Percentiles rank a stretch among this genome's conserved stretches.
Evolutionary conservation across 2,329 filamentous ascomycete species (phyloP).

Genomic region (Microcyclospora tardicrescens): DNA sequence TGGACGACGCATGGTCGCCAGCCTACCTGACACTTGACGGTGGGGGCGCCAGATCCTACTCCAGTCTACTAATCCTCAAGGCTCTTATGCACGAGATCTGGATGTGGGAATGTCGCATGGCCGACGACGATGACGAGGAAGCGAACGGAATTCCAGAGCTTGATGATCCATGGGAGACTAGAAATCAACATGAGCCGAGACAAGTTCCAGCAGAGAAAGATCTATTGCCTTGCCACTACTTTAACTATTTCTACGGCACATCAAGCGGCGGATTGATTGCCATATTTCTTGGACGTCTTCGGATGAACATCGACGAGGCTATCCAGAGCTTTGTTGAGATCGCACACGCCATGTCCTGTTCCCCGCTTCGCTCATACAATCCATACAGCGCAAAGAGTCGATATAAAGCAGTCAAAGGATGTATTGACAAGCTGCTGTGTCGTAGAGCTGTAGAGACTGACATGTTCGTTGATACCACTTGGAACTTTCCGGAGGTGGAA

Average conservation of each 20-base stretch:
- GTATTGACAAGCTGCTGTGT: no score
- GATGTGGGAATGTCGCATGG: constrained; percentile 29
- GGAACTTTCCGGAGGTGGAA: constrained; percentile 29
- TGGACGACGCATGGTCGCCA: constrained; percentile 36
- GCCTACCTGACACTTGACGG: constrained; percentile 37
- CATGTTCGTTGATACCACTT: constrained; percentile 29
- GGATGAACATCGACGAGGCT: background rate
- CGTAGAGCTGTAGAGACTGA: constrained; percentile 29
- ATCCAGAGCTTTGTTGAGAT: constrained; percentile 17
- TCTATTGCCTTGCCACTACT: constrained; percentile 18
- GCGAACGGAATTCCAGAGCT: background rate
- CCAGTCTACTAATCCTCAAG: constrained; percentile 36
- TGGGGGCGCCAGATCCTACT: constrained; percentile 39
- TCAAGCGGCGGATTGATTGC: background rate
- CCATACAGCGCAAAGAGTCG: constrained; percentile 39
- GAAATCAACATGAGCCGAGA: constrained; percentile 8
- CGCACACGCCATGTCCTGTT: constrained; percentile 36
- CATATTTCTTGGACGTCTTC: background rate
- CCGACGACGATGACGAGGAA: background rate
- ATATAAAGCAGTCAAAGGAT: constrained; percentile 32
- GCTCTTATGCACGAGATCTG: constrained; percentile 37
- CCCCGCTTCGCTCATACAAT: constrained; percentile 26
- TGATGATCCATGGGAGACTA: constrained; percentile 5
- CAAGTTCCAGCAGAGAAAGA: constrained; percentile 28
- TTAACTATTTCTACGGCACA: background rate